Percentiles rank a stretch among this genome's conserved stretches.
Conservation (phyloP, 805 yeast species). For the Candida dajiaensis region DNA sequence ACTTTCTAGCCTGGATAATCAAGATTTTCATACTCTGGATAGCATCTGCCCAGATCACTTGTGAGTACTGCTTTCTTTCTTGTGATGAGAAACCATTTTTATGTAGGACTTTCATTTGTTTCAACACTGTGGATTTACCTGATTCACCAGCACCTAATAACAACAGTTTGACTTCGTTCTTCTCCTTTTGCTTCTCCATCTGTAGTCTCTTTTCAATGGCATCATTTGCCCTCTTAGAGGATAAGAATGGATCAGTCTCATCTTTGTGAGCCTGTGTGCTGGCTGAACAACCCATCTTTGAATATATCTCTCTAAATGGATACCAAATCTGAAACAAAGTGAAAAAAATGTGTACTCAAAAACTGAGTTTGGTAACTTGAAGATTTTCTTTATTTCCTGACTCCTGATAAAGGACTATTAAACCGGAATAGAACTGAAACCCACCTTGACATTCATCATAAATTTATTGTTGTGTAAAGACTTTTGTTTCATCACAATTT, state of each 20-base stretch:
- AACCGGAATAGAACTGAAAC: background rate
- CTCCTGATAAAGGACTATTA: too few species aligned
- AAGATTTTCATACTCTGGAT: constrained; percentile 77
- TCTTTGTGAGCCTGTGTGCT: constrained; percentile 43
- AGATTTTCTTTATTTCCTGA: too few species aligned
- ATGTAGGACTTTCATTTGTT: constrained; percentile 81
- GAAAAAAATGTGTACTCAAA: too few species aligned
- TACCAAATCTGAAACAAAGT: too few species aligned
- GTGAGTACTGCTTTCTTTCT: constrained; percentile 75
- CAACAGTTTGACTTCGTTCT: constrained; percentile 61
- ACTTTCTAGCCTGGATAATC: constrained; percentile 66
- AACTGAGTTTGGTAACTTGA: too few species aligned
- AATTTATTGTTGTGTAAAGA: background rate
- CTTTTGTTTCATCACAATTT: background rate
- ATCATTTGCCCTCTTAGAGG: constrained; percentile 50
- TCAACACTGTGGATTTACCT: constrained; percentile 88
- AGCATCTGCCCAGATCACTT: constrained; percentile 90
- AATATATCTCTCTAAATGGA: background rate
- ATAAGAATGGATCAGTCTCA: constrained; percentile 42
- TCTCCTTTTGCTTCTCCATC: constrained; percentile 45
- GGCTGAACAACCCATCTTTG: constrained; percentile 63
- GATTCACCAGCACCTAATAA: constrained; percentile 93
- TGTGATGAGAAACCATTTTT: constrained; percentile 77
- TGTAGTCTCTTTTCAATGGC: constrained; percentile 59
- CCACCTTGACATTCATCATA: background rate